Conservation (phyloP, 192 early-diverging fungal genomes). For the Dispira simplex region DNA sequence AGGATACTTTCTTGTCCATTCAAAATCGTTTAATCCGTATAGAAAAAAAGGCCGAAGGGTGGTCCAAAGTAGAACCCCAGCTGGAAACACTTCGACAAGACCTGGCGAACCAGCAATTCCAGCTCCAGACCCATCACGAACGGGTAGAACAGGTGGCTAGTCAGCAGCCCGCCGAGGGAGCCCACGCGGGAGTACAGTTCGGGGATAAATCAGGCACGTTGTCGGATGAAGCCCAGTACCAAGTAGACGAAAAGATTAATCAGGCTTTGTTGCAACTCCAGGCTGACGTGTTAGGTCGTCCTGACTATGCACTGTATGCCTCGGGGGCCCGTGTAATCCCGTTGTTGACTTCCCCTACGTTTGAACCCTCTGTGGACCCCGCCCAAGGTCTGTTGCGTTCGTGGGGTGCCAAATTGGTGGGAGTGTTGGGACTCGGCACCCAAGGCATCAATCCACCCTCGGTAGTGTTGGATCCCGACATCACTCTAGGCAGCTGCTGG, state of each 20-base stretch:
- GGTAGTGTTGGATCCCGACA: conserved; percentile 24
- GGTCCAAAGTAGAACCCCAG: too few species aligned
- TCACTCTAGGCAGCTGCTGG: conserved; percentile 60
- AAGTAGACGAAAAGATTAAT: background rate
- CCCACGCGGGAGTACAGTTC: too few species aligned
- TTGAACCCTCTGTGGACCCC: conserved; percentile 17
- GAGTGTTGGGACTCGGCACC: conserved; percentile 13
- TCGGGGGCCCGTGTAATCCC: conserved; percentile 48
- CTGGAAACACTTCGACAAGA: too few species aligned
- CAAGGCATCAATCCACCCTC: conserved; percentile 11
- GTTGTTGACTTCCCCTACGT: conserved; percentile 40
- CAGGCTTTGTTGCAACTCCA: background rate
- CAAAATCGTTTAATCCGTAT: too few species aligned
- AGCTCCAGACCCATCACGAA: too few species aligned
- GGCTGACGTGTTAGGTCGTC: conserved; percentile 23
- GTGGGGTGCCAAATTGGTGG: conserved; percentile 16
- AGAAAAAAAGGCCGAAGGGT: too few species aligned
- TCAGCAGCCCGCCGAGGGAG: too few species aligned
- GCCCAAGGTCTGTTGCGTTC: conserved; percentile 15
- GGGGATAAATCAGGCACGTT: too few species aligned
- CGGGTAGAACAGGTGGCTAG: too few species aligned
- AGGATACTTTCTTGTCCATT: too few species aligned
- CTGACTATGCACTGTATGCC: conserved; percentile 53
- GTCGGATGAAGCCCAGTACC: background rate
- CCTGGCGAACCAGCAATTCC: too few species aligned